phyloP scores from a whole-genome alignment of 2,329 filamentous ascomycete species.

The Sporothrix phasma region DNA sequence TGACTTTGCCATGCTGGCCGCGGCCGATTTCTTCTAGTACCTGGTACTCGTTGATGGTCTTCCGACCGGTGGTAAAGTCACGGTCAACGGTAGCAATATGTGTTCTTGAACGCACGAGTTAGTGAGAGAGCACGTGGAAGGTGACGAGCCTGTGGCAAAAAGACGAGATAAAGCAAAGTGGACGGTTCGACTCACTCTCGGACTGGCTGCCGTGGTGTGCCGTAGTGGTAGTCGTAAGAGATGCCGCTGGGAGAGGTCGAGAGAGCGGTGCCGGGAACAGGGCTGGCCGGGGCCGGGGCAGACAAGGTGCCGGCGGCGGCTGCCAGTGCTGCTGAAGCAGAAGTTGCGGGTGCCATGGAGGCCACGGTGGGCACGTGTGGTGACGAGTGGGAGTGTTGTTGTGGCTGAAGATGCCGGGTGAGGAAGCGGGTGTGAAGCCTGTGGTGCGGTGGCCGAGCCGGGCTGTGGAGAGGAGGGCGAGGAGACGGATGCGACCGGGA shows the following conservation, averaged over 20 bases:
- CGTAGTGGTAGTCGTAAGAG: slow-evolving; percentile 53
- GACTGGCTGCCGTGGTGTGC: slow-evolving; percentile 63
- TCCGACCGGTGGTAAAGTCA: slow-evolving; percentile 79
- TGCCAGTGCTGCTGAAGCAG: slow-evolving; percentile 17
- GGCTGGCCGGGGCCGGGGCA: slow-evolving; percentile 27
- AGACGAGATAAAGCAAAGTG: too few species aligned
- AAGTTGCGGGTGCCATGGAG: slow-evolving; percentile 6
- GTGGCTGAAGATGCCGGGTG: slow-evolving; percentile 51
- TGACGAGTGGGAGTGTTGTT: slow-evolving; percentile 23
- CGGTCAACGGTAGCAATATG: slow-evolving; percentile 87
- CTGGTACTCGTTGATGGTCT: slow-evolving; percentile 96
- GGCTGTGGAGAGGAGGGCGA: slow-evolving; percentile 33
- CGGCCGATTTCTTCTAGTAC: slow-evolving; percentile 93
- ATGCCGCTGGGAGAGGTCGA: slow-evolving; percentile 40
- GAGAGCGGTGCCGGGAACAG: slow-evolving; percentile 44
- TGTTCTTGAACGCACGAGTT: slow-evolving; percentile 43
- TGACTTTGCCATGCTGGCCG: slow-evolving; percentile 95
- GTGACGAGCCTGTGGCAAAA: too few species aligned
- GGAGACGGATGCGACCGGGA: slow-evolving; percentile 21
- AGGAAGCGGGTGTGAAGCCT: slow-evolving; percentile 48
- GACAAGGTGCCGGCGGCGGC: not conserved
- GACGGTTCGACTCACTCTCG: slow-evolving; percentile 53
- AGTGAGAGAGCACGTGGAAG: not conserved
- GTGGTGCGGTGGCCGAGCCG: slow-evolving; percentile 19
- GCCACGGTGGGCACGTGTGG: slow-evolving; percentile 31